Percentiles rank a stretch among this genome's conserved stretches.
Conservation (phyloP, 805 yeast genomes). For the Teunomyces panamensis region DNA sequence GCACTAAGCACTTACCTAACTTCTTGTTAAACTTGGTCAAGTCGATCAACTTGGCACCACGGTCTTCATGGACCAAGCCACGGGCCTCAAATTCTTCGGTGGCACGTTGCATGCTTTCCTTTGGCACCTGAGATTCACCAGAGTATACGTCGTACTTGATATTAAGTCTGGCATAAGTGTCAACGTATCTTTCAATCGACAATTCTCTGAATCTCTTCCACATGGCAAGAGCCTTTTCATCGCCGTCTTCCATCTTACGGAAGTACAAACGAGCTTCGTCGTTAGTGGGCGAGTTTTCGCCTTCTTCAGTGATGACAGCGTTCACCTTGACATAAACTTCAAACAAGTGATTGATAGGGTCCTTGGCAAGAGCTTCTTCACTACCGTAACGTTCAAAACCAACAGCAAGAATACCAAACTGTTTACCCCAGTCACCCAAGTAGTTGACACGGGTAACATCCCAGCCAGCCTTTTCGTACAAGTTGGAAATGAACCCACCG, state of each 20-base stretch:
- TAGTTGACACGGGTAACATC: conserved; percentile 90
- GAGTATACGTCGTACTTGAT: conserved; percentile 85
- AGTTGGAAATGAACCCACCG: conserved; percentile 90
- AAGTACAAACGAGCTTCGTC: conserved; percentile 85
- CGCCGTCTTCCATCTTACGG: conserved; percentile 92
- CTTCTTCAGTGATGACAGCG: conserved; percentile 66
- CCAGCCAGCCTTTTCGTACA: conserved; percentile 90
- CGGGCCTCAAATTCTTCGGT: conserved; percentile 60
- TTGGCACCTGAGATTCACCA: conserved; percentile 93
- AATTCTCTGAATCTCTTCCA: conserved; percentile 92
- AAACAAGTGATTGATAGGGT: conserved; percentile 93
- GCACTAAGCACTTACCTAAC: conserved; percentile 87
- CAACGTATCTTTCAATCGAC: conserved; percentile 80
- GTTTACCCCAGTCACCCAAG: conserved; percentile 99
- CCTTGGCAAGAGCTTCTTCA: conserved; percentile 63
- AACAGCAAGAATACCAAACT: conserved; percentile 92
- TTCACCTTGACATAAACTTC: conserved; percentile 90
- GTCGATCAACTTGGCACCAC: conserved; percentile 88
- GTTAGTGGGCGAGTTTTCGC: conserved; percentile 58
- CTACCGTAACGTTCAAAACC: conserved; percentile 86
- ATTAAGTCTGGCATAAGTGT: conserved; percentile 88
- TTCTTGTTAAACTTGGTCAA: conserved; percentile 83
- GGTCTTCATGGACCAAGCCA: conserved; percentile 76
- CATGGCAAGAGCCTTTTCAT: conserved; percentile 65
- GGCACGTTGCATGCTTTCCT: conserved; percentile 65